Evolutionary conservation across 805 yeast species (phyloP), one percentile per base, ranked within the genome.

Genomic region (Danielia oregonensis): DNA sequence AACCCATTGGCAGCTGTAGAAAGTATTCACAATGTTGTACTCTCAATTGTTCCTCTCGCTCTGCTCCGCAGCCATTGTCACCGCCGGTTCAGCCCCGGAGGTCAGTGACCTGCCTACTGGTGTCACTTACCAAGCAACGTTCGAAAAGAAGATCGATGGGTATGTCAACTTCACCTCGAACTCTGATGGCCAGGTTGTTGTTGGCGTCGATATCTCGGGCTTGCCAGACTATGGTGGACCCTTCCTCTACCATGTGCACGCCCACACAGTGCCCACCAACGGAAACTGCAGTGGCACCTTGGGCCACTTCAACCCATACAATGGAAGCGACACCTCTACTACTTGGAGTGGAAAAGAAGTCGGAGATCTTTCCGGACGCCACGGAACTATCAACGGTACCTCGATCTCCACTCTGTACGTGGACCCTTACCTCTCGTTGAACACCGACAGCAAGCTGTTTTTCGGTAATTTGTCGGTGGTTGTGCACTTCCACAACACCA

Each of bases 341-440:
- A 38, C 44, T 14, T 32, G 47, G 5, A 53, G 54, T 6, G 52
- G 42, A 11, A 42, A 41, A 37, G 64, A 64, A 46, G 55, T 54
- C 24, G 68, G 70, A 27, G 70, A 65, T 43, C 64, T 65, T 38
- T 45, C 67, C 6, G 69, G 68, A 17, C 63, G 57, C 45, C 65
- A 63, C 45, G 71, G 72, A 15, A 30, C 31, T 28, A 52, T 64
- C 29, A 35, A 46, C n/a, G 59, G 64, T 23, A 46, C 52, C n/a
- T 44, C 61, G 10, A 17, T 43, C 35, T 23, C 49, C 14, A 38
- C 54, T 17, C 32, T 54, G 21, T 55, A 55, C 43, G 39, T 52
- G 18, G 69, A 63, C 38, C 44, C 42, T 9, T 62, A 54, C 42
- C 44, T 63, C 30, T 61, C 67, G 15, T 55, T 63, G 43, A 55